Evolutionary conservation across 768 basidiomycete species (phyloP).

Genomic region (Mycena venus): DNA sequence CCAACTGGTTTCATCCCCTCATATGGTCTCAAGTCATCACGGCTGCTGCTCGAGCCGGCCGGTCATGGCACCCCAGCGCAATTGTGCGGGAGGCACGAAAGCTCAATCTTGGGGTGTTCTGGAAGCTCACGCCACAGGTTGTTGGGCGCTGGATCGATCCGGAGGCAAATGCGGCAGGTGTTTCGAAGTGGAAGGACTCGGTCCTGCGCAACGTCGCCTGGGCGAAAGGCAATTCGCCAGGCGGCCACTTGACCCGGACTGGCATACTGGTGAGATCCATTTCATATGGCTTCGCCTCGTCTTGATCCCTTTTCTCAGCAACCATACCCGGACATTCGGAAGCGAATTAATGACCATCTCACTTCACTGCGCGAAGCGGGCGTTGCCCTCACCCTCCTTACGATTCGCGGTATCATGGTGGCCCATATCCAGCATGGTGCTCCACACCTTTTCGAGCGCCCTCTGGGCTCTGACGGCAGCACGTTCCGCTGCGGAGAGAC

Average conservation of each 20-base stretch:
- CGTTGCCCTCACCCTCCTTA: neutral
- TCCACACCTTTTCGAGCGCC: neutral
- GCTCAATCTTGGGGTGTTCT: neutral
- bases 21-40: conserved; percentile 9
- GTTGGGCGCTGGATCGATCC: conserved; percentile 18
- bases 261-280: neutral
- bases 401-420: neutral
- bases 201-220: neutral
- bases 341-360: neutral
- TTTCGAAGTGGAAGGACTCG: neutral
- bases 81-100: conserved; percentile 6
- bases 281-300: neutral
- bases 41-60: neutral
- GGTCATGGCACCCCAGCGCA: neutral
- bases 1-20: conserved; percentile 22
- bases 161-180: neutral
- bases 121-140: conserved; percentile 10
- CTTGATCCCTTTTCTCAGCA: neutral
- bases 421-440: neutral
- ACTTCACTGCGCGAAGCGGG: neutral
- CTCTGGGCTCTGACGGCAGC: neutral
- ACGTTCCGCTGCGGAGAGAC: neutral
- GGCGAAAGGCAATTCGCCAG: neutral
- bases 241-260: neutral
- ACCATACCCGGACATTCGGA: neutral